phyloP scores from a whole-genome alignment of 2,329 filamentous ascomycete genomes.

The Trichoderma oligosporum region DNA sequence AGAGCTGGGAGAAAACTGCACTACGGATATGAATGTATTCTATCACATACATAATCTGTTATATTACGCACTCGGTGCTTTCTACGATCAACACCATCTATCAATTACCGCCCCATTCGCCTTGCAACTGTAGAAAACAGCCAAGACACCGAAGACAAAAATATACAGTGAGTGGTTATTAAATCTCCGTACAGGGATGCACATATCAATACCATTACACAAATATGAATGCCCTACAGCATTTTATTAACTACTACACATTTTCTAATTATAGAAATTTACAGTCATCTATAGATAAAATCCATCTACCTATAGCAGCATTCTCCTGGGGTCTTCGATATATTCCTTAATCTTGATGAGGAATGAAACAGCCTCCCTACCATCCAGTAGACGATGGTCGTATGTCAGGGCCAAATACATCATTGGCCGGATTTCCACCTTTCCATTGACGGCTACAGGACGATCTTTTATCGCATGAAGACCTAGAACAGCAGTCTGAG shows the following conservation, averaged over 20 bases:
- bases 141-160: no score
- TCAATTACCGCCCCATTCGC: no score
- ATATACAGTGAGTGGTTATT: no score
- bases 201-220: no score
- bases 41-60: no score
- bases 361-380: constrained; percentile 93
- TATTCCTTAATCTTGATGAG: constrained; percentile 96
- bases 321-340: constrained; percentile 90
- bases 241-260: background rate
- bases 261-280: background rate
- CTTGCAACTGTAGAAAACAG: no score
- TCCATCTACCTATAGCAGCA: constrained; percentile 60
- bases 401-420: constrained; percentile 99
- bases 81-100: no score
- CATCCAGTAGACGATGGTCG: constrained; percentile 92
- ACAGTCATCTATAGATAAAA: background rate
- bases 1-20: no score
- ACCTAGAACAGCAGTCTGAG: constrained; percentile 86
- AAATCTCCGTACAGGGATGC: no score
- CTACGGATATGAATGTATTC: no score
- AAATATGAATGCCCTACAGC: background rate
- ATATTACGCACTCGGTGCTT: no score
- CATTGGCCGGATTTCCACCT: constrained; percentile 96
- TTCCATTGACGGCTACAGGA: constrained; percentile 83
- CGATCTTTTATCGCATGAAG: constrained; percentile 96